A percentile compares a stretch with the other conserved stretches of the same genome.
Evolutionary conservation across 1,139 yeast genomes (phyloP).

Genomic region (Debaryomyces sp.): DNA sequence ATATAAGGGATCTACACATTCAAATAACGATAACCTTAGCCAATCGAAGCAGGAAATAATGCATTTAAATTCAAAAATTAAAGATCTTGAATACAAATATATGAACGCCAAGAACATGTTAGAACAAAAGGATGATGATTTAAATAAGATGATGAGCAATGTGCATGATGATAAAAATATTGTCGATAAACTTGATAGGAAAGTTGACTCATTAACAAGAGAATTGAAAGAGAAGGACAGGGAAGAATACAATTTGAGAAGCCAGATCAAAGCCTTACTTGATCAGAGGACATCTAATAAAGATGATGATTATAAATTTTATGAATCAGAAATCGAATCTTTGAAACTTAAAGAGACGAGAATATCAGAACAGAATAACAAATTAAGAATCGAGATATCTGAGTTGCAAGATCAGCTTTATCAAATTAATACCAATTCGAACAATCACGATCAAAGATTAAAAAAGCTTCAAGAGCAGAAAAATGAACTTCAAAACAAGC

Average conservation of each 20-base stretch:
- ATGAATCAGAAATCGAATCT: slow-evolving; percentile 23
- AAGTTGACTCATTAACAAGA: slow-evolving; percentile 14
- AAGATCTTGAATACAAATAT: slow-evolving; percentile 11
- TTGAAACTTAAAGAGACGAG: slow-evolving; percentile 20
- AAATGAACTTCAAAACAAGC: slow-evolving; percentile 25
- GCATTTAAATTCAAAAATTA: slow-evolving; percentile 11
- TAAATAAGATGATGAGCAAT: slow-evolving; percentile 12
- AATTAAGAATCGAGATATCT: slow-evolving; percentile 23
- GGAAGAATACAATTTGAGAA: slow-evolving; percentile 23
- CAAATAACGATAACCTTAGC: slow-evolving; percentile 8
- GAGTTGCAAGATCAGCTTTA: slow-evolving; percentile 23
- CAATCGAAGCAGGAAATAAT: slow-evolving; percentile 13
- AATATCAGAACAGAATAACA: slow-evolving; percentile 19
- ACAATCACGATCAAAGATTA: slow-evolving; percentile 12
- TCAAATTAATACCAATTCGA: slow-evolving; percentile 18
- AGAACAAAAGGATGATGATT: slow-evolving; percentile 16
- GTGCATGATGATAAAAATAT: slow-evolving; percentile 2
- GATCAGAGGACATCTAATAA: slow-evolving; percentile 13
- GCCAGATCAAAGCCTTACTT: slow-evolving; percentile 26
- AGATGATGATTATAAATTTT: slow-evolving; percentile 13
- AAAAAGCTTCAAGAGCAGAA: slow-evolving; percentile 18
- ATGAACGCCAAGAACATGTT: slow-evolving; percentile 15
- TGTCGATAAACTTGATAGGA: slow-evolving; percentile 13
- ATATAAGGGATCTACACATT: slow-evolving; percentile 7
- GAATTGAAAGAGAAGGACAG: slow-evolving; percentile 26